A percentile compares a stretch with the other conserved stretches of the same genome.
phyloP scores from a whole-genome alignment of 306 rosid genomes.

The Purshia tridentata region DNA sequence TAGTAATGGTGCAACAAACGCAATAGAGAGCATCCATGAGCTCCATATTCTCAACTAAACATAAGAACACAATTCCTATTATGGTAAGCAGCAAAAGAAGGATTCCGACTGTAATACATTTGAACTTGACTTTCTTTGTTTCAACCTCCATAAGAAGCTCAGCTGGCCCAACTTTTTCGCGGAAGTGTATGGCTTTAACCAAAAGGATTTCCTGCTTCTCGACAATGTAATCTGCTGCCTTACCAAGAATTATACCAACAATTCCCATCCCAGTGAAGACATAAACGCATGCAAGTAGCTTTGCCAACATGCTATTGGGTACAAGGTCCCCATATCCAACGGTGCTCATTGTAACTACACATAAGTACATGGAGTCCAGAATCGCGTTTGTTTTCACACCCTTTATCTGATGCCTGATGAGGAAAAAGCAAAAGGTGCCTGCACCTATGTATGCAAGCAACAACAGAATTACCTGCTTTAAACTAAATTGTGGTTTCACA shows the following conservation, averaged over 20 bases:
- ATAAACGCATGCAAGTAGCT: slow-evolving; percentile 67
- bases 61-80: slow-evolving; percentile 53
- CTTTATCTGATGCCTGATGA: slow-evolving; percentile 47
- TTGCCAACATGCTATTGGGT: slow-evolving; percentile 54
- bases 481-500: slow-evolving; percentile 35
- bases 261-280: slow-evolving; percentile 78
- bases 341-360: slow-evolving; percentile 87
- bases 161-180: slow-evolving; percentile 24
- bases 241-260: slow-evolving; percentile 62
- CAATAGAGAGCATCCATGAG: slow-evolving; percentile 70
- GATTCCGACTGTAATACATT: slow-evolving; percentile 41
- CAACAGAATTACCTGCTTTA: slow-evolving; percentile 42
- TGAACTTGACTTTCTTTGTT: slow-evolving; percentile 52
- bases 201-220: slow-evolving; percentile 70
- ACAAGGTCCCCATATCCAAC: slow-evolving; percentile 95
- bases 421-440: slow-evolving; percentile 70
- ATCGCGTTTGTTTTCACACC: slow-evolving; percentile 60
- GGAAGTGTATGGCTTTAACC: slow-evolving; percentile 46
- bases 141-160: slow-evolving; percentile 50
- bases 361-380: slow-evolving; percentile 74
- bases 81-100: slow-evolving; percentile 44
- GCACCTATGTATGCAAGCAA: slow-evolving; percentile 55
- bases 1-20: slow-evolving; percentile 80
- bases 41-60: slow-evolving; percentile 47
- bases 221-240: slow-evolving; percentile 74